Percentiles rank a stretch among this genome's conserved stretches.
Evolutionary conservation across 805 yeast genomes (phyloP).

Genomic region (Clavispora carvajalis): DNA sequence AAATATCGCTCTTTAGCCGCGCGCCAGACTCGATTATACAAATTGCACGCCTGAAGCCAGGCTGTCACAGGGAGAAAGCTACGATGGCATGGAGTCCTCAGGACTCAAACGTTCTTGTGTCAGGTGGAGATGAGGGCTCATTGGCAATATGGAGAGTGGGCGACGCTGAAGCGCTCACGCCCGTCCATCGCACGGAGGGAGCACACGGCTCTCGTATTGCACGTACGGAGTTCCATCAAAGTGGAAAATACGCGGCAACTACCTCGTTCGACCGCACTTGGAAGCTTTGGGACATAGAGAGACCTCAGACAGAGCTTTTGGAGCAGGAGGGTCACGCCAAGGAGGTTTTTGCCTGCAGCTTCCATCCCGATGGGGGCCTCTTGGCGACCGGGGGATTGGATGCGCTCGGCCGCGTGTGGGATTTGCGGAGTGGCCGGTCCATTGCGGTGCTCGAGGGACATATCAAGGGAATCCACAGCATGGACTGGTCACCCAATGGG

Average conservation of each 20-base stretch:
- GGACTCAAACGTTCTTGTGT: slow-evolving; percentile 15
- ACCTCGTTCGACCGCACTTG: slow-evolving; percentile 85
- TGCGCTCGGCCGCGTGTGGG: slow-evolving; percentile 75
- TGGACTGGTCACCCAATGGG: slow-evolving; percentile 77
- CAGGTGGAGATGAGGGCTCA: slow-evolving; percentile 38
- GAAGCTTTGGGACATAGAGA: slow-evolving; percentile 76
- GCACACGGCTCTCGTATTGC: slow-evolving; percentile 53
- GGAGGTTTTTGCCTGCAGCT: slow-evolving; percentile 56
- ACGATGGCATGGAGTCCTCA: slow-evolving; percentile 59
- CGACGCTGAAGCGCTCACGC: slow-evolving; percentile 7
- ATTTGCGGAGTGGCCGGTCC: slow-evolving; percentile 69
- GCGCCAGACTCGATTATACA: slow-evolving; percentile 20
- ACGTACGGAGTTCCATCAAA: slow-evolving; percentile 61
- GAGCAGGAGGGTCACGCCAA: slow-evolving; percentile 85
- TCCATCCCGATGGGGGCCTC: slow-evolving; percentile 76
- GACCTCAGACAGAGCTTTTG: slow-evolving; percentile 37
- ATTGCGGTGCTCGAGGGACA: slow-evolving; percentile 62
- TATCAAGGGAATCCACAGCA: slow-evolving; percentile 59
- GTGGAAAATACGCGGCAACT: slow-evolving; percentile 49
- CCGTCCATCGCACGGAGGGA: slow-evolving; percentile 13
- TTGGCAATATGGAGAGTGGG: slow-evolving; percentile 26
- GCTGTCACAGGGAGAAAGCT: slow-evolving; percentile 57
- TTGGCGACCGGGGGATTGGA: slow-evolving; percentile 77
- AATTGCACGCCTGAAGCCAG: slow-evolving; percentile 23
- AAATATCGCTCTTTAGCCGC: slow-evolving; percentile 41